These are phyloP conservation scores for Phytopythium mirpurense DNA, from an alignment of 352 stramenopile genomes.

Conservation along the genomic window DNA sequence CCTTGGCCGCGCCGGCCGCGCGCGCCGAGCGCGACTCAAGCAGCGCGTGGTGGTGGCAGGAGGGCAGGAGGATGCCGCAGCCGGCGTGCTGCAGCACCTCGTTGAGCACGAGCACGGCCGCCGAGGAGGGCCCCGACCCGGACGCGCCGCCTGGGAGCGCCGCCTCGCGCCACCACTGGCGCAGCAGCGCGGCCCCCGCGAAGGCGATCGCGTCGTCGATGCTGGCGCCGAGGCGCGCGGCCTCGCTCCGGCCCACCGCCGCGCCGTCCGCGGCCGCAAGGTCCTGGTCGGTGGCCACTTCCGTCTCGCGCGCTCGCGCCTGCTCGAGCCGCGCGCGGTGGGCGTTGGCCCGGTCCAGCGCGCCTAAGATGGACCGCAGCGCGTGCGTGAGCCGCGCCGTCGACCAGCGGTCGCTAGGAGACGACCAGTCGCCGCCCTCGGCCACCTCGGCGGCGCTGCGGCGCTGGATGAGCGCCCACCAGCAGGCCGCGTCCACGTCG, in stretches of 20 bases:
- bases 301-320: too few species aligned
- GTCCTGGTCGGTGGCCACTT: too few species aligned
- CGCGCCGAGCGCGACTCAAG: slow-evolving; percentile 8
- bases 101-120: slow-evolving; percentile 7
- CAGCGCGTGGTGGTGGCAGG: slow-evolving; percentile 15
- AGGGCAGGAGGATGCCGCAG: slow-evolving; percentile 11
- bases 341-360: slow-evolving; percentile 14
- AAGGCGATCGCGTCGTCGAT: background rate
- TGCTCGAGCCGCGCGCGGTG: background rate
- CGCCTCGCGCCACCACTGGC: background rate
- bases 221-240: background rate
- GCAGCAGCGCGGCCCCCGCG: background rate
- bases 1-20: slow-evolving; percentile 1
- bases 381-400: slow-evolving; percentile 1
- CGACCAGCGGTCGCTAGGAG: background rate
- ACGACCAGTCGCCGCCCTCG: too few species aligned
- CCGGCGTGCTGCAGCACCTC: slow-evolving; percentile 13
- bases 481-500: background rate
- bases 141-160: too few species aligned
- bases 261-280: too few species aligned
- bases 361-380: slow-evolving; percentile 10
- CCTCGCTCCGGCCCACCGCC: too few species aligned
- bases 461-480: background rate
- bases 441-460: background rate
- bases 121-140: background rate